Evolutionary conservation across 441 rosid genomes (phyloP).

Genomic region (Euphorbia schlechtendalii): DNA sequence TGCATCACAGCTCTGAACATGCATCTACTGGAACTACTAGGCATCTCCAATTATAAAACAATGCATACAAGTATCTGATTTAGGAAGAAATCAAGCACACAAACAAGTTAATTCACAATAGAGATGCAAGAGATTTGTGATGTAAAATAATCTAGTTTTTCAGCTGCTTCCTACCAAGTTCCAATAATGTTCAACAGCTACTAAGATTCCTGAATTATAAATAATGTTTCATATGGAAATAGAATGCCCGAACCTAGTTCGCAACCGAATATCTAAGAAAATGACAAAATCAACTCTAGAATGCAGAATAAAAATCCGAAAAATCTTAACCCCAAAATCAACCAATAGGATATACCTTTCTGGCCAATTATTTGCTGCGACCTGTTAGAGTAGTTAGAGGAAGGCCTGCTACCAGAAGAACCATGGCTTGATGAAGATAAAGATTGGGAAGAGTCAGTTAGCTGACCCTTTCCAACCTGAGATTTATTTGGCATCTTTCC

Average conservation of each 20-base stretch:
- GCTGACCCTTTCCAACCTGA: slow-evolving; percentile 46
- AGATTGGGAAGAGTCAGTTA: slow-evolving; percentile 44
- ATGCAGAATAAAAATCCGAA: neutral
- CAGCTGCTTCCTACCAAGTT: neutral
- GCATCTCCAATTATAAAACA: neutral
- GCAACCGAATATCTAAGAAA: neutral
- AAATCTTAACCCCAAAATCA: slow-evolving; percentile 5
- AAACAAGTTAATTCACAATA: neutral
- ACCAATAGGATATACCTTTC: slow-evolving; percentile 41
- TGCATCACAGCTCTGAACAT: neutral
- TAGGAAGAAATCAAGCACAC: neutral
- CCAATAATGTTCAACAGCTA: neutral
- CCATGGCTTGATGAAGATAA: slow-evolving; percentile 44
- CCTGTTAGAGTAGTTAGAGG: slow-evolving; percentile 66
- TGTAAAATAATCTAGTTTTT: neutral
- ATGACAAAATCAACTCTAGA: neutral
- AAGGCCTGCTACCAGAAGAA: slow-evolving; percentile 62
- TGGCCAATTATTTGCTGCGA: slow-evolving; percentile 55
- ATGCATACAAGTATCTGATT: neutral
- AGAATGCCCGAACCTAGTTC: neutral
- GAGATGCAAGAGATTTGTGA: neutral
- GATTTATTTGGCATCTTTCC: slow-evolving; percentile 45
- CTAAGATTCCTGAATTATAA: neutral
- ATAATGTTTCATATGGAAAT: neutral
- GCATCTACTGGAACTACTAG: neutral